Percentiles rank a stretch among this genome's conserved stretches.
These are phyloP conservation scores for Phlebiopsis gigantea DNA, from an alignment of 768 basidiomycete genomes.

Conservation along the genomic window DNA sequence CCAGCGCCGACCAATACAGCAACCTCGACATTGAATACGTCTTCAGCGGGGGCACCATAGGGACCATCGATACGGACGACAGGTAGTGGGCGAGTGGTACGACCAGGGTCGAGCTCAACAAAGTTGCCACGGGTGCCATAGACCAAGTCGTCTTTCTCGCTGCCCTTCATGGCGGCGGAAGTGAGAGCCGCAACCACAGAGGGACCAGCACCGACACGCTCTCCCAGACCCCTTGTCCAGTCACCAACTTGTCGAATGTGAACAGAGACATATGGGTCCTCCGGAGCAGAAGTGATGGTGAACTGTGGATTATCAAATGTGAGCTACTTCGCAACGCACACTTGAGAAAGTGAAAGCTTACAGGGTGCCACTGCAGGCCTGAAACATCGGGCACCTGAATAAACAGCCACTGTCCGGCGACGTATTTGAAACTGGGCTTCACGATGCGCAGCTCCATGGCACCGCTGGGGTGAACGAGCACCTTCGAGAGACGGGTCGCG, in stretches of 20 bases:
- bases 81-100: slow-evolving; percentile 53
- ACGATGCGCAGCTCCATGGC: slow-evolving; percentile 92
- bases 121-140: slow-evolving; percentile 65
- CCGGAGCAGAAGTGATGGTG: slow-evolving; percentile 92
- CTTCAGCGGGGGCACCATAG: slow-evolving; percentile 90
- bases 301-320: slow-evolving; percentile 44
- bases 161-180: slow-evolving; percentile 69
- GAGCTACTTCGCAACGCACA: not conserved
- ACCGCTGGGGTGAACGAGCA: slow-evolving; percentile 85
- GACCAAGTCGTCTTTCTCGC: slow-evolving; percentile 52
- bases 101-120: slow-evolving; percentile 63
- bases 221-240: slow-evolving; percentile 78
- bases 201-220: slow-evolving; percentile 79
- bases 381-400: slow-evolving; percentile 86
- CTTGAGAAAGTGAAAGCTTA: slow-evolving; percentile 34
- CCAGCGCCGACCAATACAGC: slow-evolving; percentile 92
- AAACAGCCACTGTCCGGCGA: slow-evolving; percentile 89
- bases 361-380: slow-evolving; percentile 90
- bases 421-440: slow-evolving; percentile 91
- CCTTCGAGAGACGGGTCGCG: slow-evolving; percentile 75
- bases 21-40: slow-evolving; percentile 81
- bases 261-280: slow-evolving; percentile 87
- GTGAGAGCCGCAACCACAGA: slow-evolving; percentile 76
- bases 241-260: slow-evolving; percentile 95
- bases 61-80: slow-evolving; percentile 81